Conservation (phyloP, 1,284 basidiomycete genomes). For the Rhodotorula glutinis region DNA sequence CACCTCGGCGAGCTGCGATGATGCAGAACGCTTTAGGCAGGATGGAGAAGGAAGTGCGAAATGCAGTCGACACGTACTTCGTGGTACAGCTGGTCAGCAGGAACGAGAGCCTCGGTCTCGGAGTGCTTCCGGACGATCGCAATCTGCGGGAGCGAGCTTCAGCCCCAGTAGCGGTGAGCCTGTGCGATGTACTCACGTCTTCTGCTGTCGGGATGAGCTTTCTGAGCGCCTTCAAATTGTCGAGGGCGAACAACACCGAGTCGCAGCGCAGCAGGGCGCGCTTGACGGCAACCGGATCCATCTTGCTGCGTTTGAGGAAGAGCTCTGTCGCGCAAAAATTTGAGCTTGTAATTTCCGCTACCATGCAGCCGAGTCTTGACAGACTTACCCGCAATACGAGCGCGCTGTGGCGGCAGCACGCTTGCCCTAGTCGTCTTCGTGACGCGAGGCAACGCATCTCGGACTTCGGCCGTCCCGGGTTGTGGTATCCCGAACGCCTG, state of each 20-base stretch:
- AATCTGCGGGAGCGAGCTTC: conserved; percentile 51
- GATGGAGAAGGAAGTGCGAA: no score
- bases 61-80: conserved; percentile 55
- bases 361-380: neutral
- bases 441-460: no score
- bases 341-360: neutral
- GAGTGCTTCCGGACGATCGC: conserved; percentile 63
- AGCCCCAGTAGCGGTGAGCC: no score
- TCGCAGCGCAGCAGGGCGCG: neutral
- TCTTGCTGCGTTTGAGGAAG: neutral
- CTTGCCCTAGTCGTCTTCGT: no score
- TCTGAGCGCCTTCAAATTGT: conserved; percentile 68
- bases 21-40: neutral
- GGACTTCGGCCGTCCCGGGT: no score
- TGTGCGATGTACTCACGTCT: conserved; percentile 56
- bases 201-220: conserved; percentile 71
- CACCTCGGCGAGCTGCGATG: conserved; percentile 67
- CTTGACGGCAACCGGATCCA: neutral
- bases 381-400: no score
- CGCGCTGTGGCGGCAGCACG: no score
- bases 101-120: conserved; percentile 48
- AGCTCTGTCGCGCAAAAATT: neutral
- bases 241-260: conserved; percentile 58
- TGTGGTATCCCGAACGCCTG: no score
- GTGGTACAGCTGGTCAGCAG: conserved; percentile 76